Evolutionary conservation across 768 basidiomycete species (phyloP).

Genomic region (Sarcomyxa edulis): DNA sequence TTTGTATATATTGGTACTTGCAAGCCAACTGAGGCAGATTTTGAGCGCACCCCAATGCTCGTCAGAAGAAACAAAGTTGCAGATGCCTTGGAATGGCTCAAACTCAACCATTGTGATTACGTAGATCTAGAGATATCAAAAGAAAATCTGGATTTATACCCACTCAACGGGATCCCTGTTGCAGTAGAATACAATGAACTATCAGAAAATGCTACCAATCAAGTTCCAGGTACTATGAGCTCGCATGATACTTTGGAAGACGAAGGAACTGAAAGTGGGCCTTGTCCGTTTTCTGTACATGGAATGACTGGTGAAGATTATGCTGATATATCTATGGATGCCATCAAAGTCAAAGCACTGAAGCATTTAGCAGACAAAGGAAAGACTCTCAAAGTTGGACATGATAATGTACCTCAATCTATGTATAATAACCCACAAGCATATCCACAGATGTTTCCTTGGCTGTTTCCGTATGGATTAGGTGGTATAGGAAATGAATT

Average conservation of each 20-base stretch:
- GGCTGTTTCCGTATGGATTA: slow-evolving; percentile 35
- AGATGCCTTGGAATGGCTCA: slow-evolving; percentile 20
- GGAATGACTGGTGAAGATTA: slow-evolving; percentile 17
- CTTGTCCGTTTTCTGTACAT: slow-evolving; percentile 23
- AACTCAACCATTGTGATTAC: slow-evolving; percentile 21
- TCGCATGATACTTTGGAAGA: slow-evolving; percentile 15
- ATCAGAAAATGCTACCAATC: slow-evolving; percentile 7
- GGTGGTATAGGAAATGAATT: slow-evolving; percentile 19
- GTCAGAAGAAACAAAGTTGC: slow-evolving; percentile 16
- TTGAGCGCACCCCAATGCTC: slow-evolving; percentile 15
- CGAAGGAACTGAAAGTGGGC: slow-evolving; percentile 15
- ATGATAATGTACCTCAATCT: slow-evolving; percentile 12
- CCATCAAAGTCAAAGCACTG: slow-evolving; percentile 10
- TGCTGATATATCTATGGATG: slow-evolving; percentile 8
- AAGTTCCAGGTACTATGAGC: slow-evolving; percentile 6
- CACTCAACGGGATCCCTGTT: slow-evolving; percentile 10
- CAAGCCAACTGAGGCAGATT: slow-evolving; percentile 10
- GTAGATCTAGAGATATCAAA: slow-evolving; percentile 16
- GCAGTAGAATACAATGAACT: slow-evolving; percentile 9
- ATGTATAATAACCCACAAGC: slow-evolving; percentile 19
- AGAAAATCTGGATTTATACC: slow-evolving; percentile 12
- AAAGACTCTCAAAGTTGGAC: slow-evolving; percentile 17
- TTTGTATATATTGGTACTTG: slow-evolving; percentile 10
- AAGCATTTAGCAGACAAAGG: slow-evolving; percentile 10
- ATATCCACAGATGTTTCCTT: slow-evolving; percentile 27